Base-by-base conservation (phyloP, 1,139 yeast species). In the Geotrichum reessii region DNA sequence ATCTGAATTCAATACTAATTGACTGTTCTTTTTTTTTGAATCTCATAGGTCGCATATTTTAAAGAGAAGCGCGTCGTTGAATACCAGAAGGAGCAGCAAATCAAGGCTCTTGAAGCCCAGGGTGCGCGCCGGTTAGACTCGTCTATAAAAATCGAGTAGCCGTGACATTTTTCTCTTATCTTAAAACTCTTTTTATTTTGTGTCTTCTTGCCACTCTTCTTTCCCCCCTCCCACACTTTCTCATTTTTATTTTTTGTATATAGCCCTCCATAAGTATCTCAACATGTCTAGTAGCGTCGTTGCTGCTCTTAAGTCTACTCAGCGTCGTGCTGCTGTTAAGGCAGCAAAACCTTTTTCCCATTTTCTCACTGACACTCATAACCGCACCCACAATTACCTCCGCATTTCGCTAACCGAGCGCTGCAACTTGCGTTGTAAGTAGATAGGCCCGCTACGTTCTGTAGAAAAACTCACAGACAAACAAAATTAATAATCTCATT, bases 11-110 rank as follows among this genome's bases (percentile, higher is more conserved):
- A 47, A 8, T 6, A 21, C 56, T 50, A 54, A 53, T 47, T 42
- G 14, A 7, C 19, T 7, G 2, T 17, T 31, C 6, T 37, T 37
- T 37, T 37, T 14, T 12, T 37, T 14, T 5, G 12, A 14, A 14
- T 14, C 40, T 31, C 19, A 9, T 52, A 67, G 70, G 69, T 72
- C 37, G 78, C 80, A 53, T 85, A 85, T 68, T 85, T 85, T 73
- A 84, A 84, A 66, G 85, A 84, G 70, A 84, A 84, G 67, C 76
- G 89, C 62, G 81, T 81, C 6, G 80, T 78, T 56, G 87, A 84
- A 61, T 71, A 76, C 61, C 80, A 81, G 66, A 81, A 79, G 67
- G 83, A 79, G 61, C 71, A 74, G 61, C 78, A 82, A 68, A 64
- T 84, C 67, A 75, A 77, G 60, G 79, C 81, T 64, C 80, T 83